phyloP scores from a whole-genome alignment of 1,284 basidiomycete species.

The Phylloboletellus chloephorus region DNA sequence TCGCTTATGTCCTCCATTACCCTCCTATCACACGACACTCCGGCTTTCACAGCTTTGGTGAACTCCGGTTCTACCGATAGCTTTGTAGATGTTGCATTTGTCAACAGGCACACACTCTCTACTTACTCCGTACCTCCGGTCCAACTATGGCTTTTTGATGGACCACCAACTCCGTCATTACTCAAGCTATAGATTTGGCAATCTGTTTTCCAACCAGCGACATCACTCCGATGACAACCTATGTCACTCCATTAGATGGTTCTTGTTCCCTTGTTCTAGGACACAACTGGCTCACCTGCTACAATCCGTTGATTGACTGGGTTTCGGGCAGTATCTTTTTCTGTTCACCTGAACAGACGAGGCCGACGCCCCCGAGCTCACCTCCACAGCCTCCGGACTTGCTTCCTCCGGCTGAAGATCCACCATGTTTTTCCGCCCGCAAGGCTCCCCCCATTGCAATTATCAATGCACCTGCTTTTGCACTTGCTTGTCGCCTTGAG shows the following conservation, averaged over 20 bases:
- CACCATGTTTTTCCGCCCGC: background rate
- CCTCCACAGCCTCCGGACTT: no score
- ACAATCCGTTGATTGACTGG: constrained; percentile 1
- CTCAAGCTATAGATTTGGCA: no score
- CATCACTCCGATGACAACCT: background rate
- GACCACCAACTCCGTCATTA: no score
- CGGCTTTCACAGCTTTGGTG: background rate
- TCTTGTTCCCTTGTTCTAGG: no score
- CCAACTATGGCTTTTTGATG: no score
- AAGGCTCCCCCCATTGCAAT: background rate
- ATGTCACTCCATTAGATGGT: background rate
- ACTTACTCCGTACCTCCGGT: no score
- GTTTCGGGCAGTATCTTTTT: background rate
- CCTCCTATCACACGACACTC: background rate
- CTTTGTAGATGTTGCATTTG: background rate
- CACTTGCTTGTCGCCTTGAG: background rate
- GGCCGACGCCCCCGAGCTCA: no score
- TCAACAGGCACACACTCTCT: no score
- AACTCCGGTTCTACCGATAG: background rate
- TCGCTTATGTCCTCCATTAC: background rate
- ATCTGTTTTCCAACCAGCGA: background rate
- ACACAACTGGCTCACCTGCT: background rate
- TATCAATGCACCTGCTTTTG: background rate
- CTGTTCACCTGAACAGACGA: no score
- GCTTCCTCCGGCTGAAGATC: no score